These are phyloP conservation scores for Alternaria triticimaculans DNA, from an alignment of 2,329 filamentous ascomycete genomes.

Conservation along the genomic window DNA sequence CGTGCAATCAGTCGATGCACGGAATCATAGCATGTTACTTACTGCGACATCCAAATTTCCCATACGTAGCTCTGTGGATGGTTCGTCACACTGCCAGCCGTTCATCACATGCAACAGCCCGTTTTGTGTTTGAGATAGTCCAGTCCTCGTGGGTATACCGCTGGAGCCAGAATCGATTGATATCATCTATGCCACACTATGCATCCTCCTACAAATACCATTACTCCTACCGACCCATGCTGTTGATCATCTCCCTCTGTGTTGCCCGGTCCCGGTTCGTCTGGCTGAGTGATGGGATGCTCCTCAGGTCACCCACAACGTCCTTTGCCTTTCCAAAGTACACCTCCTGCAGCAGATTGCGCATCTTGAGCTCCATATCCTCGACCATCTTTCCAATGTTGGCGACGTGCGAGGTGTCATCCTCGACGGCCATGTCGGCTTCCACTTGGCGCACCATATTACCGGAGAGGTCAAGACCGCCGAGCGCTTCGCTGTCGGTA, in stretches of 20 bases:
- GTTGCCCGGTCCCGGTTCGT: conserved; percentile 81
- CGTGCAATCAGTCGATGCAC: background rate
- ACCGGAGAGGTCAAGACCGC: conserved; percentile 88
- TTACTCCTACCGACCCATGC: conserved; percentile 49
- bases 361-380: conserved; percentile 99
- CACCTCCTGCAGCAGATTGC: conserved; percentile 96
- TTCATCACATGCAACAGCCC: background rate
- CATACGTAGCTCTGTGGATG: background rate
- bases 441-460: conserved; percentile 99
- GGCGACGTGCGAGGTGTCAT: conserved; percentile 90
- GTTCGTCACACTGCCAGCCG: too few relatives aligned
- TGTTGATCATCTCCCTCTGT: conserved; percentile 84
- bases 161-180: conserved; percentile 2
- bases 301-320: conserved; percentile 93
- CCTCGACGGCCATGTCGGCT: conserved; percentile 85
- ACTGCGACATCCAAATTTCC: fast-evolving
- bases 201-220: background rate
- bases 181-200: conserved; percentile 9
- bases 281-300: conserved; percentile 83
- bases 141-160: background rate
- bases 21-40: background rate
- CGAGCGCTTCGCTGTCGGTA: conserved; percentile 70
- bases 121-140: background rate
- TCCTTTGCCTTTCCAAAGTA: conserved; percentile 99
- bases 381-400: conserved; percentile 93